Conservation (phyloP, 164 flowering plant species). For the Piper longum region DNA sequence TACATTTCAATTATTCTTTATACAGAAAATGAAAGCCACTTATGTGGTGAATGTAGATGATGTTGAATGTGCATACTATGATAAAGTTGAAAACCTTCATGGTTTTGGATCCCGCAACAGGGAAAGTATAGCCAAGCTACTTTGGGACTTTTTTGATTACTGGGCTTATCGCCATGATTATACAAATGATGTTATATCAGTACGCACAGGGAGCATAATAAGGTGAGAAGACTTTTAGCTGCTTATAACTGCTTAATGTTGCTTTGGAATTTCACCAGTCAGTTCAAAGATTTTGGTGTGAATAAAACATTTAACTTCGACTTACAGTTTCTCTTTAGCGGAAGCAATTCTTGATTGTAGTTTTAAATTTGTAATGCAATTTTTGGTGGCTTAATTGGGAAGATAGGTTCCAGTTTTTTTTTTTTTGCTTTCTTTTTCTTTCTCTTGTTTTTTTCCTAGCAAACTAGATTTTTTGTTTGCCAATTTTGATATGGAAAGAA, state of each 20-base stretch:
- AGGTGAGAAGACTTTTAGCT: constrained; percentile 33
- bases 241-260: background rate
- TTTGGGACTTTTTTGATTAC: constrained; percentile 85
- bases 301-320: no score
- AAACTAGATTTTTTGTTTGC: no score
- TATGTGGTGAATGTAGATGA: constrained; percentile 54
- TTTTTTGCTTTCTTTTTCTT: no score
- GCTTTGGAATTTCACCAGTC: background rate
- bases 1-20: background rate
- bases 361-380: no score
- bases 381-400: no score
- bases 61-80: constrained; percentile 63
- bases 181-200: constrained; percentile 67
- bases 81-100: constrained; percentile 59
- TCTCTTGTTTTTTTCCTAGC: no score
- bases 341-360: no score
- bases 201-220: constrained; percentile 62
- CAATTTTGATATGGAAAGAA: no score
- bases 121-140: constrained; percentile 56
- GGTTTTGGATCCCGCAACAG: constrained; percentile 59
- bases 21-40: constrained; percentile 65
- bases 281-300: no score
- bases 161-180: constrained; percentile 97
- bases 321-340: no score
- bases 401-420: no score